Conservation (phyloP, 129 eudicot genomes). For the Glebionis coronaria region DNA sequence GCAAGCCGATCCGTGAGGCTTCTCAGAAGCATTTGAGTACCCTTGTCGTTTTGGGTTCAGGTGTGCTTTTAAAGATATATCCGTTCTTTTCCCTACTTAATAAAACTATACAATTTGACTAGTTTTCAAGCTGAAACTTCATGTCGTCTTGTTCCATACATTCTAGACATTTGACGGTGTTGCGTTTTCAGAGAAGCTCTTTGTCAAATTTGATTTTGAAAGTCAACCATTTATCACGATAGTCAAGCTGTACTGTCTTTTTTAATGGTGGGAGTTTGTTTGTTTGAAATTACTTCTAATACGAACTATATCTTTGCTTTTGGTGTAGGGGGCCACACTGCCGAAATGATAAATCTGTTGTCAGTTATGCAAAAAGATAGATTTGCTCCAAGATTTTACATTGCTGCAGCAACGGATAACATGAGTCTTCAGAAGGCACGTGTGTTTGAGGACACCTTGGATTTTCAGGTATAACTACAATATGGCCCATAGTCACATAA, state of each 20-base stretch:
- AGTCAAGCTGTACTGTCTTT: neutral
- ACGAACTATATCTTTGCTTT: too few species aligned
- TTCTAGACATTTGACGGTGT: neutral
- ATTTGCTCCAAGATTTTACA: too few species aligned
- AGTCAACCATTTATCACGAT: neutral
- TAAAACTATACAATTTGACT: neutral
- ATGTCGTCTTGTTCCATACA: neutral
- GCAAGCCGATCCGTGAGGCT: slow-evolving; percentile 44
- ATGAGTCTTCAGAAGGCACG: slow-evolving; percentile 94
- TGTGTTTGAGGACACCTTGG: slow-evolving; percentile 56
- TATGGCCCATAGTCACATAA: neutral
- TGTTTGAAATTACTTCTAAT: too few species aligned
- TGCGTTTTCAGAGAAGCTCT: neutral
- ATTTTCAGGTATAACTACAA: slow-evolving; percentile 43
- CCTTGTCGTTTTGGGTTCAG: slow-evolving; percentile 90
- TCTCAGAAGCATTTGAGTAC: slow-evolving; percentile 55
- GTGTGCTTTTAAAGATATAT: slow-evolving; percentile 31
- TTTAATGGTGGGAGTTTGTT: too few species aligned
- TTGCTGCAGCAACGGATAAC: too few species aligned
- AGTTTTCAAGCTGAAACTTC: slow-evolving; percentile 3
- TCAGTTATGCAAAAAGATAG: too few species aligned
- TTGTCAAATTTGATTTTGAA: slow-evolving; percentile 7
- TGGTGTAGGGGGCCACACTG: too few species aligned
- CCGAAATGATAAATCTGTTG: too few species aligned
- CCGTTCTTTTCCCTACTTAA: neutral